Evolutionary conservation across 176 grass and related monocot species (phyloP).

Genomic region (Lolium perenne): DNA sequence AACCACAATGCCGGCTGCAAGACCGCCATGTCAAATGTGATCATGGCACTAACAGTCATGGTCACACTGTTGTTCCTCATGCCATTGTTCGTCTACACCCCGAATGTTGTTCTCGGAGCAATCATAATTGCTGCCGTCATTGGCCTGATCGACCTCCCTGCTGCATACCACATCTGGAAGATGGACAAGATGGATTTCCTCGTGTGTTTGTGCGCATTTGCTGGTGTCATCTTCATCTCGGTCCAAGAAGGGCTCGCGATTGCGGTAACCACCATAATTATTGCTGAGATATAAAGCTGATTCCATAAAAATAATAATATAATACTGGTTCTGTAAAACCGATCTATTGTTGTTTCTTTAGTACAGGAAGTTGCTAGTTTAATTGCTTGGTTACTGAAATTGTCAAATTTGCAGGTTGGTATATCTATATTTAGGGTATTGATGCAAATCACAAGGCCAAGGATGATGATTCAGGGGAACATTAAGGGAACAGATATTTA

Average conservation of each 20-base stretch:
- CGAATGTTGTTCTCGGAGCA: slow-evolving; percentile 85
- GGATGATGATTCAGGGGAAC: slow-evolving; percentile 72
- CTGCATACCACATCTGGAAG: slow-evolving; percentile 86
- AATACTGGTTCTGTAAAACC: too few species aligned
- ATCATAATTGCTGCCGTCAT: slow-evolving; percentile 86
- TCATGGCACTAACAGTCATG: slow-evolving; percentile 96
- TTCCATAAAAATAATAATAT: background rate
- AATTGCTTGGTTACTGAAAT: background rate
- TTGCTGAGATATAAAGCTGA: background rate
- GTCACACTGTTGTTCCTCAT: slow-evolving; percentile 85
- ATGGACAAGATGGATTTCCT: slow-evolving; percentile 98
- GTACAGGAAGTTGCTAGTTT: background rate
- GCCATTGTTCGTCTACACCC: slow-evolving; percentile 90
- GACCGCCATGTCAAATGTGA: slow-evolving; percentile 88
- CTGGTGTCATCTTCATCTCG: slow-evolving; percentile 91
- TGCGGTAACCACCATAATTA: slow-evolving; percentile 57
- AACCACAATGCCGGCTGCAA: slow-evolving; percentile 97
- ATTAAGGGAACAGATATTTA: slow-evolving; percentile 86
- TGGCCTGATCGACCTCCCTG: slow-evolving; percentile 76
- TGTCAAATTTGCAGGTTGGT: slow-evolving; percentile 61
- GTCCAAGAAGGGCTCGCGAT: slow-evolving; percentile 89
- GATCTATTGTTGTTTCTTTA: background rate
- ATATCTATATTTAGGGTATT: slow-evolving; percentile 87
- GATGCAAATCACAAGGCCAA: slow-evolving; percentile 89
- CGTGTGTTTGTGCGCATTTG: slow-evolving; percentile 82